Evolutionary conservation across 768 basidiomycete species (phyloP), one percentile per base, ranked within the genome.

Genomic region (Suillus subluteus): DNA sequence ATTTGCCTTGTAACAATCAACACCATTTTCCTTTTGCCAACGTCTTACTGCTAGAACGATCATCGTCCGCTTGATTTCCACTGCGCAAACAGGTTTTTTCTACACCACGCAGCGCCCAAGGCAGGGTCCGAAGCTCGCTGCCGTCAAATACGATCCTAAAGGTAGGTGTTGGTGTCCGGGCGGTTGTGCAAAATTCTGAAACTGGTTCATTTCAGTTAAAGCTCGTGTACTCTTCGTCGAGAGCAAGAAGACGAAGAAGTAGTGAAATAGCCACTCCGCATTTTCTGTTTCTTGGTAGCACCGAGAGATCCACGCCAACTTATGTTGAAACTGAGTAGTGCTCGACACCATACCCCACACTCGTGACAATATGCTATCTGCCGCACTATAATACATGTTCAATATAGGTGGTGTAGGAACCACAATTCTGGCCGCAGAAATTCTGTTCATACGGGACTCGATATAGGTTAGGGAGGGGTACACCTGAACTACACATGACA

Each of bases 121-220:
- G 13, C 77, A 85, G 73, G 91, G 89, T 2, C 88, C 92, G n/a
- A 91, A 86, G 77, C 79, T 97, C 61, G 89, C 92, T 9, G 90
- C 92, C n/a, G 91, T 96, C 71, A 97, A 96, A 78, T 96, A 96
- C 75, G 95, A 97, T 73, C 94, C 94, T 1, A 80, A 82, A 73
- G 93, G 95, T 94, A 76, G 66, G 87, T 76, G n/a, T 40, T 61
- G 4, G 38, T 26, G 62, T 62, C 11, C 23, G 23, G 38, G 62
- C n/a, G 40, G 4, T 63, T 6, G 18, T 21, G 26, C 11, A 7
- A 32, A 21, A 26, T 71, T 21, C 67, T 59, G 44, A 54, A 26
- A 37, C 61, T 55, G 43, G 18, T 48, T 62, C 54, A 54, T 41
- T 12, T 15, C 64, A 94, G 92, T 92, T 44, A 88, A 88, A 72